Evolutionary conservation across 257 asterid species (phyloP), one percentile per base, ranked within the genome.

Genomic region (Fraxinus cuspidata): DNA sequence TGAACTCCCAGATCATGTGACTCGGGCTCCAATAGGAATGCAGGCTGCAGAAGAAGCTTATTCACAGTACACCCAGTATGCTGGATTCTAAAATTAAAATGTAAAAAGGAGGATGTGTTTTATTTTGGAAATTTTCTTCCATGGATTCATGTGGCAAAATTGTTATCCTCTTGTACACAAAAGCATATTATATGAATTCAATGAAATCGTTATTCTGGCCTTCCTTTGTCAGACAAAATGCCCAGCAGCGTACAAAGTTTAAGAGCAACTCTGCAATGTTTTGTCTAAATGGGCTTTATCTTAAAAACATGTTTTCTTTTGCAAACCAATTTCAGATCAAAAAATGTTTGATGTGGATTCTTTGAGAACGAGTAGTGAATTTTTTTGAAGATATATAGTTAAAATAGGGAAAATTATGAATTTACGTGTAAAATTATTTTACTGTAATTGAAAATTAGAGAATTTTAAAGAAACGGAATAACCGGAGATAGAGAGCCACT

Each of bases 1-100:
- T 71, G 98, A 96, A 74, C 90, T 96, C 77, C 99, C 99, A 35
- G 98, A 96, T 89, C 92, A 88, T 42, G 99, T 96, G 13, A 88
- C 90, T 0, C 84, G 96, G 64, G 99, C 99, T 18, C 98, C 99
- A 2, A 96, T 93, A 31, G 98, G 97, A n/a, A 81, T 84, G 90
- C 96, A 92, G 84, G 77, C 96, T 63, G 79, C 95, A 0, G 90
- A 83, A 75, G 92, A 89, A 74, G 98, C 90, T 71, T 94, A 94
- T 79, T 42, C 95, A 15, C 94, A 83, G n/a, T 94, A 92, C 77
- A 86, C 97, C n/a, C 97, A 94, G 27, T 79, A 16, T 23, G 97
- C 89, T 25, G 98, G 97, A 15, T 94, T 94, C 86, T 89, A 84
- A 79, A 71, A 72, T 47, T 47, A 1, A 7, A 16, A 27, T 6